Base-by-base conservation (phyloP, 2,329 filamentous ascomycete species). In the Pseudocercospora crystallina region DNA sequence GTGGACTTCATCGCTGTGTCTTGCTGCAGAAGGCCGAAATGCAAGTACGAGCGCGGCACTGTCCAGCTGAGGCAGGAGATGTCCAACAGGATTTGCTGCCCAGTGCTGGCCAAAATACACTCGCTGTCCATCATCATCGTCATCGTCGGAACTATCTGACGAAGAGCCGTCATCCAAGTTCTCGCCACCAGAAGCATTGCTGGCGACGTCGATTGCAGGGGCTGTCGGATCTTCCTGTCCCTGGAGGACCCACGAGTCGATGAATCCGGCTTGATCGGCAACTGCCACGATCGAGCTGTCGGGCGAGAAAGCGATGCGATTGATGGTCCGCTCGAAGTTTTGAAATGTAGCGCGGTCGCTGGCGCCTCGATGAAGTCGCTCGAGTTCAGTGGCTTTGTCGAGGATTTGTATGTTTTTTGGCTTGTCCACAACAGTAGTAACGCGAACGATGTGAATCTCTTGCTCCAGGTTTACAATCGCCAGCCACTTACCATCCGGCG, bases 201-300 rank as follows among this genome's bases (percentile, higher is more conserved):
- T 58, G 8, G 65, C 51, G 26, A 53, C 56, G 37, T 71, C 72
- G 20, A 75, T 67, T 30, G 73, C 66, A 33, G 71, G 66, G 15
- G 76, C 71, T 11, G 71, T 73, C 2, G 65, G 57, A 58, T 82
- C 78, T 60, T 80, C 75, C 53, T 80, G 69, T 33, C 80, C 80
- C 64, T 82, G 79, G 47, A 95, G 71, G 1, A 90, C 73, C 88
- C 91, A 99, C 13, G 86, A 90, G 65, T 97, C 91, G 30, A 97
- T 77, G 69, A 85, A 90, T 37, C 94, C 94, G 37, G 87, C 85
- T 45, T 96, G 72, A 68, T 96, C 92, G 41, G 86, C 85, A 29
- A 85, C 82, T 8, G 87, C 90, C 40, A 97, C 74, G 56, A 95
- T 81, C 58, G 80, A 83, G 66, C 88, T 89, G 66, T 96, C 87